A percentile compares a stretch with the other conserved stretches of the same genome.
These are phyloP conservation scores for Fusarium chlamydosporum DNA, from an alignment of 2,329 filamentous ascomycete genomes.

Conservation along the genomic window DNA sequence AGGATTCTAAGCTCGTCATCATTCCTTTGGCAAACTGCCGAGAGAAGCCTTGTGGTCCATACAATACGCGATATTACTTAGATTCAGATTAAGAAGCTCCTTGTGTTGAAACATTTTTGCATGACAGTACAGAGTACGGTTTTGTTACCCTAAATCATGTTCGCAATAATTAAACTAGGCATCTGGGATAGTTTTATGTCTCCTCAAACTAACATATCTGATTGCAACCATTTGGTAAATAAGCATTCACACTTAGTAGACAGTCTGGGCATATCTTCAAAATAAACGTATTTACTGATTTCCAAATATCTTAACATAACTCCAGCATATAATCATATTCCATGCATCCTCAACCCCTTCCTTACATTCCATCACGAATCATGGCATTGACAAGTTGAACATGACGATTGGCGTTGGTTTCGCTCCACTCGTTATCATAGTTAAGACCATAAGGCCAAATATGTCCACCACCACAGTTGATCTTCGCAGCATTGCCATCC, in stretches of 20 bases:
- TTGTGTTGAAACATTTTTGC: no score
- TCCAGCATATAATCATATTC: neutral
- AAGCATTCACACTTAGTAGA: no score
- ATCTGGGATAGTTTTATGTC: no score
- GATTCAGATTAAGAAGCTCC: no score
- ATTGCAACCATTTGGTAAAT: no score
- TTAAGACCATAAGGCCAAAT: slow-evolving; percentile 61
- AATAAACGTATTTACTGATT: neutral
- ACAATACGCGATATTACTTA: no score
- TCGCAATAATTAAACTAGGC: no score
- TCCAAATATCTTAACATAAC: neutral
- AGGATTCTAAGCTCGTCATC: neutral
- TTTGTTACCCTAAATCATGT: neutral
- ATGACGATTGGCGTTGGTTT: slow-evolving; percentile 61
- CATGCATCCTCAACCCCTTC: neutral
- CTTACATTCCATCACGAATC: slow-evolving; percentile 57
- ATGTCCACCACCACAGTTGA: slow-evolving; percentile 59
- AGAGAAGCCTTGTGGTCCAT: no score
- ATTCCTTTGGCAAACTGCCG: neutral
- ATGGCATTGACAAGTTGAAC: slow-evolving; percentile 62
- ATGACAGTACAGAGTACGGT: no score
- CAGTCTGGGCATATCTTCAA: no score
- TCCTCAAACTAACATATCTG: no score
- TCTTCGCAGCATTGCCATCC: slow-evolving; percentile 57
- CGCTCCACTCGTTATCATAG: slow-evolving; percentile 62